These are phyloP conservation scores for Tetrastigma voinierianum DNA, from an alignment of 164 flowering plant genomes.

Conservation along the genomic window DNA sequence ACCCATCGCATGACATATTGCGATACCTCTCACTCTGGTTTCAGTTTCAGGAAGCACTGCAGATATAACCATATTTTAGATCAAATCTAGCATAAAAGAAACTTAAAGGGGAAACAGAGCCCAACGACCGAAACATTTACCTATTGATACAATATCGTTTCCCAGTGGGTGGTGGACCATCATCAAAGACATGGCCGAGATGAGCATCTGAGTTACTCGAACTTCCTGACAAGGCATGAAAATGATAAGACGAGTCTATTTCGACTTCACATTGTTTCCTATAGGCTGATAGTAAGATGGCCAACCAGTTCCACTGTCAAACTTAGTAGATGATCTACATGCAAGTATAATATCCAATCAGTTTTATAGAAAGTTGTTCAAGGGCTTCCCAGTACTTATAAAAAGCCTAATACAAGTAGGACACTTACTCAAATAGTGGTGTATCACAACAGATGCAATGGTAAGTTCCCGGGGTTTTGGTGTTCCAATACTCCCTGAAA, in stretches of 20 bases:
- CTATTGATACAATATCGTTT: conserved; percentile 89
- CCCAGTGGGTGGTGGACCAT: conserved; percentile 94
- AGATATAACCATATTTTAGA: conserved; percentile 12
- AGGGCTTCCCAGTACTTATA: neutral
- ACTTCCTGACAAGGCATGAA: conserved; percentile 95
- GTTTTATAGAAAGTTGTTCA: neutral
- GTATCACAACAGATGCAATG: conserved; percentile 88
- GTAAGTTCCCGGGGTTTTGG: conserved; percentile 78
- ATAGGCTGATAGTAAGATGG: conserved; percentile 83
- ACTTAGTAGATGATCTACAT: conserved; percentile 85
- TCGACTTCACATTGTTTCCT: conserved; percentile 77
- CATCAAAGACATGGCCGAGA: conserved; percentile 92
- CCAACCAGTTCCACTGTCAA: conserved; percentile 98
- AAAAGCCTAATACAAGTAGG: neutral
- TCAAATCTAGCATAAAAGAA: neutral
- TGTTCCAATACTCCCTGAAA: conserved; percentile 82
- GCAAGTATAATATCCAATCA: conserved; percentile 2
- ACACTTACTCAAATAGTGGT: conserved; percentile 82
- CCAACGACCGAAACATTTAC: conserved; percentile 25
- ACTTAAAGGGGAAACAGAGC: neutral
- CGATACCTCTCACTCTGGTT: conserved; percentile 45
- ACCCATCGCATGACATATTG: neutral
- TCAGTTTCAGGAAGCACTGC: conserved; percentile 73
- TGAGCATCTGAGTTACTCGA: conserved; percentile 80
- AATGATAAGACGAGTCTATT: conserved; percentile 74